Base-by-base conservation (phyloP, 106 monocot genomes). In the Allium fistulosum region DNA sequence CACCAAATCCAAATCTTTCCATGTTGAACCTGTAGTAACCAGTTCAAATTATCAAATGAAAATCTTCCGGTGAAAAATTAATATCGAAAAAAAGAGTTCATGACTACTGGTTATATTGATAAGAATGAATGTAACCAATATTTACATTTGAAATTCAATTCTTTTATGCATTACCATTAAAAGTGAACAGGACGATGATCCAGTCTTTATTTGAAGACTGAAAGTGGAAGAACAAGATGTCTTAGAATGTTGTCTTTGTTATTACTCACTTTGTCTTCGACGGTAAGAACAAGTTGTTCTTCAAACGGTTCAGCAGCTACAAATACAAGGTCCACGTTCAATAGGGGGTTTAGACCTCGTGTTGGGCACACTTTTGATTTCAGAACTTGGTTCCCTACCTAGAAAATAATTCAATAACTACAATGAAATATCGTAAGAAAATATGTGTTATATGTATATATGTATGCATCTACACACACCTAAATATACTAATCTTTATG, bases 291-390 rank as follows among this genome's bases (percentile, higher is more conserved):
- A 16, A 85, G 58, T 56, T 79, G 81, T 57, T 85, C 85, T 57
- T 85, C 85, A n/a, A 85, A 81, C 1, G 85, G 85, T 14, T 85
- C 85, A 0, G 85, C 78, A 7, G 75, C 85, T 0, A 85, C 85
- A 57, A 85, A 81, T 53, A 85, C 78, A 6, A 85, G 56, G 65
- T 85, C 85, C 55, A 79, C 85, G 47, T 81, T 81, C 85, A 81
- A 85, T 55, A 76, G 48, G 9, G 85, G 85, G 48, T 49, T 85
- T 11, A 81, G 37, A 3, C 55, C 60, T 45, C 80, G 48, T 17
- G 63, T 56, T 5, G 57, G 66, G 16, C 65, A 74, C 8, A 68
- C 26, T 28, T 64, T 63, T 0, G 85, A 80, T 11, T 79, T 79
- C 10, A 79, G 72, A 13, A 70, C 55, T 56, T 84, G 84, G 46